These are phyloP conservation scores for Eimeria acervulina DNA, from an alignment of 169 alveolate species.

Conservation along the genomic window DNA sequence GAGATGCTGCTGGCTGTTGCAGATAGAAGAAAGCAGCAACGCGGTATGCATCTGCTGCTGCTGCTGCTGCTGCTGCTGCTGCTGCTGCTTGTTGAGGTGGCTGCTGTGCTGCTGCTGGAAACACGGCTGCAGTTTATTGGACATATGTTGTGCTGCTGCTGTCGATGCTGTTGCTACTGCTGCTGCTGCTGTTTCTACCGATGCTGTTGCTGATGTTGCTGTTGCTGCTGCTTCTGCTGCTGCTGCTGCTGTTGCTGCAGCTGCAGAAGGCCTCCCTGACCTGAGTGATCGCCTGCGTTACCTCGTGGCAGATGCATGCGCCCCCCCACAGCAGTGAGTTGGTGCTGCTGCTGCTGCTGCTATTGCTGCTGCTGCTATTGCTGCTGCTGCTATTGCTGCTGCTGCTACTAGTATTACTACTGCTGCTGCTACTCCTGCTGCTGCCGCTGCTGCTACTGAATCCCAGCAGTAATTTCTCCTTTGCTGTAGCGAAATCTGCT, in stretches of 20 bases:
- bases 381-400: not conserved
- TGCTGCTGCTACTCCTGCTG: not conserved
- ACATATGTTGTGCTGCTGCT: not conserved
- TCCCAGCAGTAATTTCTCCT: not conserved
- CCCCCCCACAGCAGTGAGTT: slow-evolving; percentile 13
- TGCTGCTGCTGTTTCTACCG: too few species aligned
- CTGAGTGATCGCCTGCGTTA: slow-evolving; percentile 18
- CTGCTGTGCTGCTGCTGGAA: not conserved
- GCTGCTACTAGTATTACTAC: not conserved
- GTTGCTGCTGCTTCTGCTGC: not conserved
- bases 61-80: too few species aligned
- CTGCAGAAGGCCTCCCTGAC: slow-evolving; percentile 40
- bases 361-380: not conserved
- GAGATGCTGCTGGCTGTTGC: slow-evolving; percentile 37
- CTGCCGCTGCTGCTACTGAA: not conserved
- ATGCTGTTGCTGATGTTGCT: too few species aligned
- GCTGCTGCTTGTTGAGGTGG: too few species aligned
- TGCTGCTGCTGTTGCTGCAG: slow-evolving; percentile 40
- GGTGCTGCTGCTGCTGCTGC: not conserved
- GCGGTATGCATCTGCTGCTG: not conserved
- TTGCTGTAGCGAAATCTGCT: not conserved
- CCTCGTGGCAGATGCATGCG: slow-evolving; percentile 27
- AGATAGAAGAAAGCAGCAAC: not conserved
- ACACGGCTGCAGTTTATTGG: not conserved
- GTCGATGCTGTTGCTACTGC: not conserved